Evolutionary conservation across 371 early-diverging fungal genomes (phyloP).

Genomic region (Apophysomyces sp.): DNA sequence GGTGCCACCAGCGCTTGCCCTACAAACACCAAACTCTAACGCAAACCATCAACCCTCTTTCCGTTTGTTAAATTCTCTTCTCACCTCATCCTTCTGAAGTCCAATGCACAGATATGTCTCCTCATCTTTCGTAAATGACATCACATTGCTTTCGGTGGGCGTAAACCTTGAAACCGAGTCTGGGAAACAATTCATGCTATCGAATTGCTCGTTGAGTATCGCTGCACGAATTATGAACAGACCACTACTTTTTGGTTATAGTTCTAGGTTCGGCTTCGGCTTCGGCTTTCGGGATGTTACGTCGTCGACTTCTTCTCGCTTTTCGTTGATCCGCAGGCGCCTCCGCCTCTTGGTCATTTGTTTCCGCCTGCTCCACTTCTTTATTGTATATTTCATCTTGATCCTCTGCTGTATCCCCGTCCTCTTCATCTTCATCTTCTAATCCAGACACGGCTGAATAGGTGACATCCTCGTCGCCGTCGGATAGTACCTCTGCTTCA

Average conservation of each 20-base stretch:
- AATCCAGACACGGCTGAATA: conserved; percentile 2
- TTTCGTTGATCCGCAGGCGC: neutral
- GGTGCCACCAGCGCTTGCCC: conserved; percentile 51
- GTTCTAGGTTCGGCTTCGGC: neutral
- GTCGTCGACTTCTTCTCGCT: neutral
- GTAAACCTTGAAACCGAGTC: conserved; percentile 12
- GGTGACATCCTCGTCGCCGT: neutral
- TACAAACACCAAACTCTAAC: conserved; percentile 48
- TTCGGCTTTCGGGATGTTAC: neutral
- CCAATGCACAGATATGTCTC: conserved; percentile 19
- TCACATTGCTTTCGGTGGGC: conserved; percentile 8
- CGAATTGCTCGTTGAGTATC: neutral
- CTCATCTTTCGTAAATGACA: conserved; percentile 1
- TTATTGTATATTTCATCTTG: neutral
- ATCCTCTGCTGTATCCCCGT: too few relatives aligned
- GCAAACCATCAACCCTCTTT: neutral
- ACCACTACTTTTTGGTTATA: neutral
- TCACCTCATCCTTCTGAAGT: conserved; percentile 20
- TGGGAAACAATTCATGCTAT: neutral
- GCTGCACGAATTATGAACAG: neutral
- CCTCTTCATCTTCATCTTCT: conserved; percentile 2
- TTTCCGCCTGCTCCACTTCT: conserved; percentile 2
- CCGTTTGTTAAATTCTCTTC: neutral
- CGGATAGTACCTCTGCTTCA: neutral
- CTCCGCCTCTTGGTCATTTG: neutral